phyloP scores from a whole-genome alignment of 306 rosid species.

The Trichosanthes truncata region DNA sequence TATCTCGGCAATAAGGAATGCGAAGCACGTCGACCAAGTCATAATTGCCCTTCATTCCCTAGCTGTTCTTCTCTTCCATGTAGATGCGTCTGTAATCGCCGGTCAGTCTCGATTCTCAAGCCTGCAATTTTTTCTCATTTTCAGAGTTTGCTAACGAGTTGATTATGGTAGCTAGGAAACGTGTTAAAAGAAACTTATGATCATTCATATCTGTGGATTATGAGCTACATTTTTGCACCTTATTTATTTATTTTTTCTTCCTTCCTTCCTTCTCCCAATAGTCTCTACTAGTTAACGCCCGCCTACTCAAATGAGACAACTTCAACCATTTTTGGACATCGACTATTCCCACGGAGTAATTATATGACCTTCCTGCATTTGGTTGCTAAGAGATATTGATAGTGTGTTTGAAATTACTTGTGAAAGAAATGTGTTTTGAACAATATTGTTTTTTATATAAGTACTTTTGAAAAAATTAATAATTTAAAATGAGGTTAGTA shows the following conservation, averaged over 20 bases:
- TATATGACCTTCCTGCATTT: too few species aligned
- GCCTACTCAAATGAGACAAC: neutral
- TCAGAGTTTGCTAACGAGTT: neutral
- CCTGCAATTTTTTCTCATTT: neutral
- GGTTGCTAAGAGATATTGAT: neutral
- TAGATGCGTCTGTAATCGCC: constrained; percentile 48
- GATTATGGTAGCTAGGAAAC: neutral
- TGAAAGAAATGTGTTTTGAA: too few species aligned
- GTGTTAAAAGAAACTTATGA: neutral
- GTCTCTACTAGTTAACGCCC: neutral
- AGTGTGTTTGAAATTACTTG: too few species aligned
- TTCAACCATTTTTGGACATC: neutral
- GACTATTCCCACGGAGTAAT: too few species aligned
- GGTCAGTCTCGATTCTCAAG: constrained; percentile 27
- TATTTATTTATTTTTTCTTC: too few species aligned
- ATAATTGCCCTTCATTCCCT: constrained; percentile 62
- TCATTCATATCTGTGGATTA: neutral
- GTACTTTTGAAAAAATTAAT: too few species aligned
- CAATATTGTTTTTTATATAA: too few species aligned
- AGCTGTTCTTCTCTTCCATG: constrained; percentile 57
- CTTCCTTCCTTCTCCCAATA: too few species aligned
- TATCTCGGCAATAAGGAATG: constrained; percentile 37
- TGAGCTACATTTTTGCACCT: neutral
- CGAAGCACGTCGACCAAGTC: constrained; percentile 73
- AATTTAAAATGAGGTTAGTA: too few species aligned